Percentiles rank a stretch among this genome's conserved stretches.
Conservation (phyloP, 148 eudicot species). For the Fallopia convolvulus region DNA sequence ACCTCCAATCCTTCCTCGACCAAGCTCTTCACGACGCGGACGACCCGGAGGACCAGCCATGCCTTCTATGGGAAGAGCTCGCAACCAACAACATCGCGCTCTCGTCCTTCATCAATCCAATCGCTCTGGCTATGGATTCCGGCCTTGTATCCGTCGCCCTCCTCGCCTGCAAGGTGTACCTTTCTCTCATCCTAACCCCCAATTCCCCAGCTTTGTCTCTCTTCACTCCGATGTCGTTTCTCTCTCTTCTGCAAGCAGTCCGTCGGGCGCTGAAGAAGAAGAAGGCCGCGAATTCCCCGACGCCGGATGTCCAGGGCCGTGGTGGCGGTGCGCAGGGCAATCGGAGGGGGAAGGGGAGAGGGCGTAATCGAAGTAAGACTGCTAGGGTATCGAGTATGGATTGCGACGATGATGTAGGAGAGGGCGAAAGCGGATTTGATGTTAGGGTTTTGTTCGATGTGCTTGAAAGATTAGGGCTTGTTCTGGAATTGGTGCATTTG, state of each 20-base stretch:
- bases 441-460: conserved; percentile 39
- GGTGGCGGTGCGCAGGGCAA: conserved; percentile 12
- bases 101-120: conserved; percentile 37
- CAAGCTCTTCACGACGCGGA: conserved; percentile 16
- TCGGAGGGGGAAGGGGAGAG: conserved; percentile 24
- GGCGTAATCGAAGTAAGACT: conserved; percentile 9
- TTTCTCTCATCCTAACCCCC: conserved; percentile 53
- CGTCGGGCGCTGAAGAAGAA: conserved; percentile 45
- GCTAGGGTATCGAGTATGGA: conserved; percentile 21
- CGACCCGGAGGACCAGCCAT: conserved; percentile 25
- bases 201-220: conserved; percentile 72
- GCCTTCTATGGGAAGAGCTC: conserved; percentile 39
- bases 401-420: conserved; percentile 15
- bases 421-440: conserved; percentile 39
- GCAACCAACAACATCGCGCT: conserved; percentile 34
- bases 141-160: conserved; percentile 32
- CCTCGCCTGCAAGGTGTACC: conserved; percentile 50
- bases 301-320: conserved; percentile 4
- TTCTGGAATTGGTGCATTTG: conserved; percentile 65
- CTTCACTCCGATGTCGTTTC: conserved; percentile 74
- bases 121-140: conserved; percentile 63
- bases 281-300: conserved; percentile 4
- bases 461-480: conserved; percentile 57
- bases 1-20: conserved; percentile 52
- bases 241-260: conserved; percentile 52